Base-by-base conservation (phyloP, 148 eudicot genomes). In the Diospyros kaki region DNA sequence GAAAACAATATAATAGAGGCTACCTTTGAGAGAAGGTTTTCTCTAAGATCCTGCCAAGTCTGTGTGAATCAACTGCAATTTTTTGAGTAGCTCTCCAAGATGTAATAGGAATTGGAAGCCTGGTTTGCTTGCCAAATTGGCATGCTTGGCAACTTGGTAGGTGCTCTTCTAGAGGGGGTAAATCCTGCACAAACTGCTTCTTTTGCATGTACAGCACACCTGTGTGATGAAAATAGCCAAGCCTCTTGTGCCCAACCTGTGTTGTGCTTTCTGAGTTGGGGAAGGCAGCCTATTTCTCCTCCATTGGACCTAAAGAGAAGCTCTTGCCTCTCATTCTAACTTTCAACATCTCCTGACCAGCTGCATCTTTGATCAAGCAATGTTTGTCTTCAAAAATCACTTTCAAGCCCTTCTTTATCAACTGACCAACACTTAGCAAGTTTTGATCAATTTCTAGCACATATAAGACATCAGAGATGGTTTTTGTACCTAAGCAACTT, bases 221-320 rank as follows among this genome's bases (percentile, higher is more conserved):
- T 13, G 9, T 55, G 11, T 6, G 58, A 10, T 55, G 58, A 55
- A 6, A 55, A 45, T 74, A 69, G 4, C 69, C 76, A 7, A 64
- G 45, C 11, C 76, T 74, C 63, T 64, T 63, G 60, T 51, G 76
- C 76, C 76, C 63, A 4, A 48, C 4, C 52, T 48, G 6, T 8
- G 52, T 48, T 28, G 28, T 28, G 28, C 28, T 28, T 28, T 28
- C 28, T 28, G 28, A 28, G 28, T 0, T 28, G 28, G 28, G 28
- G 28, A 28, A 28, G 28, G 28, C 28, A 28, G 28, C 28, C 28
- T 28, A 0, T 28, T 28, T 28, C 28, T 28, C 28, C 28, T 28
- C 28, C 28, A 28, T 28, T 28, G 28, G 28, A 28, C 28, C 28
- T 28, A 28, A 0, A 28, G 28, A 28, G 28, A 28, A 28, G 28